Conservation (phyloP, 169 alveolate species). For the Cyclospora cayetanensis region DNA sequence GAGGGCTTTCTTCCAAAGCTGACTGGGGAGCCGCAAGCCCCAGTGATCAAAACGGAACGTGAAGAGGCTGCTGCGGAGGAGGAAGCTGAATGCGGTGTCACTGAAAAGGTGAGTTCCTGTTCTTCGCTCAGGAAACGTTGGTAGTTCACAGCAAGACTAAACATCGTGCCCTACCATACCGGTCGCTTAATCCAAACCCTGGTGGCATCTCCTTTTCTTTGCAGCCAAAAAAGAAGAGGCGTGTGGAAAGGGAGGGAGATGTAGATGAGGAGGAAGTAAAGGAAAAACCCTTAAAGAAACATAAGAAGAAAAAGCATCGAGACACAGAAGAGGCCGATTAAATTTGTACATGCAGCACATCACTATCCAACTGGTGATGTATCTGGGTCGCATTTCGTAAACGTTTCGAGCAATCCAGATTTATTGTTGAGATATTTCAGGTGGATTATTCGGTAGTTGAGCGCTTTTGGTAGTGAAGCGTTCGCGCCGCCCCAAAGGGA, state of each 20-base stretch:
- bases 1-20: slow-evolving; percentile 58
- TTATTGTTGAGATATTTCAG: too few relatives aligned
- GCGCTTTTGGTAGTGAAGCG: too few relatives aligned
- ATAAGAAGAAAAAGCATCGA: slow-evolving; percentile 53
- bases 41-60: neutral
- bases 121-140: neutral
- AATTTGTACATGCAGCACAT: too few relatives aligned
- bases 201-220: neutral
- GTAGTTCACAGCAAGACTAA: too few relatives aligned
- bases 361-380: too few relatives aligned
- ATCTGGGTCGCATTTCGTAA: too few relatives aligned
- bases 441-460: too few relatives aligned
- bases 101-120: neutral
- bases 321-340: slow-evolving; percentile 9
- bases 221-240: slow-evolving; percentile 16
- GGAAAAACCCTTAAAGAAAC: neutral
- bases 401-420: too few relatives aligned
- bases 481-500: too few relatives aligned
- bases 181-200: neutral
- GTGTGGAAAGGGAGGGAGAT: neutral
- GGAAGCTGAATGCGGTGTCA: neutral
- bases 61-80: slow-evolving; percentile 32
- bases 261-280: neutral
- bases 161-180: neutral
- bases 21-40: slow-evolving; percentile 36